Evolutionary conservation across 2,329 filamentous ascomycete species (phyloP), one percentile per base, ranked within the genome.

Genomic region (Pseudogymnoascus sp.): DNA sequence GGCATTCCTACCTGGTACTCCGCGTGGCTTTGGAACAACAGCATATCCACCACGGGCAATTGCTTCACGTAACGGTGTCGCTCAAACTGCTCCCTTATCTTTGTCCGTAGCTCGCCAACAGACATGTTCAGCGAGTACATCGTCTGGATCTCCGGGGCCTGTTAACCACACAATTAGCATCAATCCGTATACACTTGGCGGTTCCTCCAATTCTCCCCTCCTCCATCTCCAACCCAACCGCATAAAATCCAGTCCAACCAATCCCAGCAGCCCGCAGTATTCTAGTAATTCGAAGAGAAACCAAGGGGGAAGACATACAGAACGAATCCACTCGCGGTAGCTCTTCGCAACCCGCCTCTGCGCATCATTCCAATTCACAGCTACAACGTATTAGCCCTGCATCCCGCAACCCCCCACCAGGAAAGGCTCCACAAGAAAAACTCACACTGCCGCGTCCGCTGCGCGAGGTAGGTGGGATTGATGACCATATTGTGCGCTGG

Each of bases 21-120:
- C 68, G 89, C 84, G 73, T 96, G 87, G 72, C 90, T 96, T 77
- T 97, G 90, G 77, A 90, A 89, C 47, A 99, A 76, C 62, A 99
- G 79, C 61, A 97, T 88, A 72, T 99, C 94, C 59, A 97, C 88
- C 30, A 93, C 89, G 59, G 82, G 82, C 61, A 97, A 78, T 78
- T 97, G 91, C 75, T 89, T 90, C 67, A 96, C 91, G 74, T 89
- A 97, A 81, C 94, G 84, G 79, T 97, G 88, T 73, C 91, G 85
- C 81, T 99, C 94, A 74, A 97, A 99, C 74, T 99, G 92, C 78
- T 97, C 89, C 74, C 94, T 85, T 74, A 97, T 89, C 78, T 95
- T 93, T 63, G 93, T 95, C 69, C 94, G 89, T 73, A 99, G 87
- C 65, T 84, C 81, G 39, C 93, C 89, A 60, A 97, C 86, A 60